Conservation (phyloP, 2,329 filamentous ascomycete genomes). For the Epichloe baconii region DNA sequence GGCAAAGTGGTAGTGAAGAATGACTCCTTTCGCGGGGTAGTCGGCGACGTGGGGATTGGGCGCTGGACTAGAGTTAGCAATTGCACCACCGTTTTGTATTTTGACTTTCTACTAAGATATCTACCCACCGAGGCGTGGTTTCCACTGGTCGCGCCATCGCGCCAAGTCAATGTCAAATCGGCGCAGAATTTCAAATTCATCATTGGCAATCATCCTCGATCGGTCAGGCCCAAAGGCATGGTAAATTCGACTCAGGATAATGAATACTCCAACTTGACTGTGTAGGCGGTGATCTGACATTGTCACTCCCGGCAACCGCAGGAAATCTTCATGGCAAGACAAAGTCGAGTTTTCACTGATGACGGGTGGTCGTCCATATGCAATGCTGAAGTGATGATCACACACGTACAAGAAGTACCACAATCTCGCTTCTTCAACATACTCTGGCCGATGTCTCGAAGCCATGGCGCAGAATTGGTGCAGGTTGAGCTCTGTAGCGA, state of each 20-base stretch:
- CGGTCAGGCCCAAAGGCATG: conserved; percentile 45
- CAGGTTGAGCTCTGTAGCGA: conserved; percentile 43
- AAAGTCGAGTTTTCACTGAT: conserved; percentile 45
- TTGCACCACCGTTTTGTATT: background rate
- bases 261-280: conserved; percentile 46
- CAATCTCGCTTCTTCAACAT: conserved; percentile 42
- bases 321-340: conserved; percentile 41
- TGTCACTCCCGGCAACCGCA: conserved; percentile 34
- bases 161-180: conserved; percentile 19
- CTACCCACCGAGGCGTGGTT: conserved; percentile 18
- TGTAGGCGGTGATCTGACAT: conserved; percentile 42
- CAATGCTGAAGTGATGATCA: conserved; percentile 53
- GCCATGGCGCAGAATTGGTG: conserved; percentile 40
- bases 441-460: conserved; percentile 27
- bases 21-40: conserved; percentile 36
- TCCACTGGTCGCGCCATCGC: conserved; percentile 24
- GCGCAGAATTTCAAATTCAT: conserved; percentile 20
- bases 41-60: conserved; percentile 31
- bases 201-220: conserved; percentile 20
- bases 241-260: conserved; percentile 45
- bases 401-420: conserved; percentile 54
- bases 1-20: conserved; percentile 37
- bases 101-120: too few relatives aligned
- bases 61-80: conserved; percentile 14
- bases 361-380: conserved; percentile 44